These are phyloP conservation scores for Picea glauca DNA, from an alignment of 75 land plant genomes.

Conservation along the genomic window DNA sequence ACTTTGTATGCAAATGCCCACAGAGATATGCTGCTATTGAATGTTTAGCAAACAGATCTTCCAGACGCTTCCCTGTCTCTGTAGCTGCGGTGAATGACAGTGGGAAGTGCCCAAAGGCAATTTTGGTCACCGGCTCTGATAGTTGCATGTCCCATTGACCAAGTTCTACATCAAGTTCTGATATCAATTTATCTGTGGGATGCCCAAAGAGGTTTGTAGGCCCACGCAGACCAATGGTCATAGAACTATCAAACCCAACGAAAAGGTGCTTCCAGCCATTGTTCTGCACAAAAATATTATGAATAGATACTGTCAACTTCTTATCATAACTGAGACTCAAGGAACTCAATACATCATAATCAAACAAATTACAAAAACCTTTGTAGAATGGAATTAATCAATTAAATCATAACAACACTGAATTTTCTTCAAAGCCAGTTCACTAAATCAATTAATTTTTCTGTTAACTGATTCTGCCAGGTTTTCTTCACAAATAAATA, in stretches of 20 bases:
- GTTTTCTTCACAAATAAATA: too few species aligned
- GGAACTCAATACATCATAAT: neutral
- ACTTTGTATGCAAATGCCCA: slow-evolving; percentile 88
- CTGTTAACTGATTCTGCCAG: too few species aligned
- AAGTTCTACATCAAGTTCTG: slow-evolving; percentile 58
- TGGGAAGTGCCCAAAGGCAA: slow-evolving; percentile 94
- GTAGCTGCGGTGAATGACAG: slow-evolving; percentile 83
- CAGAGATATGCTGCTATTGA: slow-evolving; percentile 75
- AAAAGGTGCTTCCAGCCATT: slow-evolving; percentile 73
- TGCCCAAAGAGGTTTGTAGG: slow-evolving; percentile 98
- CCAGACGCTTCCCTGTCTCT: slow-evolving; percentile 53
- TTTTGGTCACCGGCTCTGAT: slow-evolving; percentile 52
- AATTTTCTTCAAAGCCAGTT: too few species aligned
- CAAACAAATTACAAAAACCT: neutral
- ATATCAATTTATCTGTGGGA: slow-evolving; percentile 74
- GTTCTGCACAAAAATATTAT: slow-evolving; percentile 27
- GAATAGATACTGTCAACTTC: neutral
- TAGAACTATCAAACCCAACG: slow-evolving; percentile 82
- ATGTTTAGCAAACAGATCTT: slow-evolving; percentile 70
- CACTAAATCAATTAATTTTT: too few species aligned
- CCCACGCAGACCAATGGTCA: slow-evolving; percentile 77
- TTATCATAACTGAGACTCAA: too few species aligned
- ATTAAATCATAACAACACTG: neutral
- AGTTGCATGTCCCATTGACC: slow-evolving; percentile 63
- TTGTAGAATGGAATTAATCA: neutral